A percentile compares a stretch with the other conserved stretches of the same genome.
Conservation (phyloP, 768 basidiomycete genomes). For the Phaeotremella fagi region DNA sequence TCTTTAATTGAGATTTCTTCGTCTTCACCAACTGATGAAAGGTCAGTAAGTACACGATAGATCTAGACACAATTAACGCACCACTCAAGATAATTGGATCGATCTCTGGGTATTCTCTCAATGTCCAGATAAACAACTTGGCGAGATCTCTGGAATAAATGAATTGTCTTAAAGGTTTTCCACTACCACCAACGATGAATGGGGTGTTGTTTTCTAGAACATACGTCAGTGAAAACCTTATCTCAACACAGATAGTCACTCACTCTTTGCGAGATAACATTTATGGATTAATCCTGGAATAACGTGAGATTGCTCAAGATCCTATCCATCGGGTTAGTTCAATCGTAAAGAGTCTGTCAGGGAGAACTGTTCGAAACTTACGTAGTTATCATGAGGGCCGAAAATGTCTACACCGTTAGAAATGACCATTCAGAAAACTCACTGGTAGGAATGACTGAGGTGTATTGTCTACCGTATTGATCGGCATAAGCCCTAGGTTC, state of each 20-base stretch:
- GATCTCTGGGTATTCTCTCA: constrained; percentile 83
- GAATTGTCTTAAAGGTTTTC: constrained; percentile 91
- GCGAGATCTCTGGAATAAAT: constrained; percentile 96
- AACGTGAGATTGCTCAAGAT: constrained; percentile 85
- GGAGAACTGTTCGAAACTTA: constrained; percentile 6
- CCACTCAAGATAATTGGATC: constrained; percentile 90
- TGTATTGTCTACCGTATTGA: constrained; percentile 90
- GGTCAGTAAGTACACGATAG: background rate
- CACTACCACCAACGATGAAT: constrained; percentile 82
- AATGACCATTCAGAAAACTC: background rate
- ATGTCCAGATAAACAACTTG: constrained; percentile 70
- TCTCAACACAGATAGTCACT: constrained; percentile 16
- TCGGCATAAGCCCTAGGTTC: constrained; percentile 80
- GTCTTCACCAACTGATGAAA: constrained; percentile 70
- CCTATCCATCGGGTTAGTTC: constrained; percentile 53
- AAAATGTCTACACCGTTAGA: constrained; percentile 59
- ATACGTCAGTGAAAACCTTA: background rate
- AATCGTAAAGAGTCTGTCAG: background rate
- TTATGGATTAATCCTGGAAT: constrained; percentile 92
- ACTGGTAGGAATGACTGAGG: constrained; percentile 89
- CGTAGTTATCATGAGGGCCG: constrained; percentile 86
- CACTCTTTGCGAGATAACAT: constrained; percentile 85
- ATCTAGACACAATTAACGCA: constrained; percentile 38
- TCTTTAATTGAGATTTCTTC: constrained; percentile 91
- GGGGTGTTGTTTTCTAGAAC: constrained; percentile 68